Conservation (phyloP, 306 rosid species). For the Corylus americana region DNA sequence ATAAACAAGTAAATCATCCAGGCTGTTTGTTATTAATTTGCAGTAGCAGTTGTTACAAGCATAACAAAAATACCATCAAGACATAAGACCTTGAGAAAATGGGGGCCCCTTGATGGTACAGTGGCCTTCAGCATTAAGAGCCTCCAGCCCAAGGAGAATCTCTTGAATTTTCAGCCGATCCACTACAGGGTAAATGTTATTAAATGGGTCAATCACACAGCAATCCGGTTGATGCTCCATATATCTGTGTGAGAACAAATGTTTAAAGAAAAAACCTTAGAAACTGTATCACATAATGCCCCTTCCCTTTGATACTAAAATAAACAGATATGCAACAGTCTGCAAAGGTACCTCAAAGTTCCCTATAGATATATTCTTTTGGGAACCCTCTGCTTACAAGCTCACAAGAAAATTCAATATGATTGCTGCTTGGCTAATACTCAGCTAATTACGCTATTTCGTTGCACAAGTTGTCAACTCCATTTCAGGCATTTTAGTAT, state of each 20-base stretch:
- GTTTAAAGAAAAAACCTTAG: conserved; percentile 3
- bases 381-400: neutral
- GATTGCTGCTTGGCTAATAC: neutral
- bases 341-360: neutral
- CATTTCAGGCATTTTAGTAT: neutral
- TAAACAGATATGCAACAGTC: neutral
- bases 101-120: conserved; percentile 64
- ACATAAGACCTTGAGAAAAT: conserved; percentile 58
- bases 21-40: neutral
- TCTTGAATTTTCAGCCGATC: conserved; percentile 78
- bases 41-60: neutral
- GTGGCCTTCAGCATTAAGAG: conserved; percentile 50
- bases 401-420: neutral
- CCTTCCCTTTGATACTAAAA: neutral
- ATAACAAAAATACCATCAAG: neutral
- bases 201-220: conserved; percentile 78
- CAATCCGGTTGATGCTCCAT: conserved; percentile 55
- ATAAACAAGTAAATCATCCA: neutral
- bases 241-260: conserved; percentile 39
- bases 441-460: neutral
- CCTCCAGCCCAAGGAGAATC: conserved; percentile 65
- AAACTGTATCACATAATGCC: neutral
- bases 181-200: conserved; percentile 58
- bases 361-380: neutral
- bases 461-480: conserved; percentile 1